phyloP scores from a whole-genome alignment of 208 protist species.

The Leishmania turanica region DNA sequence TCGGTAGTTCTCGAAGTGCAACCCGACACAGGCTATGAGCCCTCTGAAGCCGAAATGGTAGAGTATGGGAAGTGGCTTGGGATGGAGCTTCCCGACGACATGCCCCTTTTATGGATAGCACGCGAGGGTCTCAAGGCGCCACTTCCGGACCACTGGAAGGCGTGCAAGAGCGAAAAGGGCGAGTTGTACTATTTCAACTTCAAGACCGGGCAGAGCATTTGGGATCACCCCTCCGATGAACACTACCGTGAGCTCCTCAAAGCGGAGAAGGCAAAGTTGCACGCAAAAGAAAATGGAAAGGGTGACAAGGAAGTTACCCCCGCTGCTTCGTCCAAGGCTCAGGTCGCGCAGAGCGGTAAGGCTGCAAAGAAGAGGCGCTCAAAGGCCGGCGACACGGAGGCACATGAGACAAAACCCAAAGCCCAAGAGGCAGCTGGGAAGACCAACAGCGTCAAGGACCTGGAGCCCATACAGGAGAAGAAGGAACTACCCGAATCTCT shows the following conservation, averaged over 20 bases:
- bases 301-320: slow-evolving; percentile 28
- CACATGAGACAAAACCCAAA: slow-evolving; percentile 7
- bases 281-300: slow-evolving; percentile 31
- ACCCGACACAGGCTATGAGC: slow-evolving; percentile 88
- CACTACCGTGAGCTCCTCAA: slow-evolving; percentile 89
- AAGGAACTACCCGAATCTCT: slow-evolving; percentile 27
- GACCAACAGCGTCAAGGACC: slow-evolving; percentile 16
- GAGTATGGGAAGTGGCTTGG: slow-evolving; percentile 96
- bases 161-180: slow-evolving; percentile 91
- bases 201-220: slow-evolving; percentile 90
- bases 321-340: neutral
- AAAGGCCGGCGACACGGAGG: slow-evolving; percentile 14
- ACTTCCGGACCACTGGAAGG: slow-evolving; percentile 94
- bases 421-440: slow-evolving; percentile 1
- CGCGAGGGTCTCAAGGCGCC: slow-evolving; percentile 94
- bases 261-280: slow-evolving; percentile 45
- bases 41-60: slow-evolving; percentile 89
- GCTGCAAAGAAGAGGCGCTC: slow-evolving; percentile 27
- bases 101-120: slow-evolving; percentile 94
- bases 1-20: slow-evolving; percentile 88
- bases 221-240: slow-evolving; percentile 96
- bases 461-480: slow-evolving; percentile 28
- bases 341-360: slow-evolving; percentile 9
- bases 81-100: slow-evolving; percentile 92
- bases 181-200: slow-evolving; percentile 98